Base-by-base conservation (phyloP, 768 basidiomycete genomes). In the Rhodotorula diobovata region DNA sequence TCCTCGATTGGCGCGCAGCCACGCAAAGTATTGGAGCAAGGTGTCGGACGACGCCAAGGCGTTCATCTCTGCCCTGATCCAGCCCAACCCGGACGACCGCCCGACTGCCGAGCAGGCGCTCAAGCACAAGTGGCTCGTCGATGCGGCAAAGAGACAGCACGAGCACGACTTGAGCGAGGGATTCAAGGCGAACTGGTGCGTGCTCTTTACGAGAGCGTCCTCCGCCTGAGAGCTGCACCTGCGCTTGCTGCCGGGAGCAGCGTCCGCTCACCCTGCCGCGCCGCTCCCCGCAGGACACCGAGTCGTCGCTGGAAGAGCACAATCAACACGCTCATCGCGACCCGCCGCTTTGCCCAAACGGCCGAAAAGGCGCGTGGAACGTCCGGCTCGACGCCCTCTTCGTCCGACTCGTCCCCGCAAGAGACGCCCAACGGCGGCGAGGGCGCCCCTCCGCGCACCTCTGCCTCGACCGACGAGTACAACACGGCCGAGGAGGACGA, bases 21-120 rank as follows among this genome's bases (percentile, higher is more conserved):
- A 97, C 74, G 90, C 93, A 39, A 85, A 87, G 45, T 99, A 93
- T 72, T 99, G 96, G 96, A 86, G 87, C 80, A 96, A 95, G 69
- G 86, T 95, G 50, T 91, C 90, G 4, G 78, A 82, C 5, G 85
- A 88, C 81, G 94, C 93, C 20, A 97, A 95, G 79, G 81, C 84
- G 37, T 97, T 99, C 77, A 89, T 97, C 78, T 84, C 82, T 73
- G 79, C 82, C 0, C 81, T 96, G 35, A 82, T 97, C 14, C 84
- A 87, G 62, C 84, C 89, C 0, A 86, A 95, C 76, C 89, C 93
- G 0, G 74, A 80, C 0, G 81, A 85, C 67, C 86, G 96, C 39
- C 88, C 87, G 0, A 90, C 91, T 0, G 90, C 91, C 0, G 81
- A 82, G 3, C 83, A 91, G 72, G 93, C 93, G 4, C 81, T 88